These are phyloP conservation scores for Marchantia paleacea DNA, from an alignment of 225 moss, liverwort and hornwort species.

Conservation along the genomic window DNA sequence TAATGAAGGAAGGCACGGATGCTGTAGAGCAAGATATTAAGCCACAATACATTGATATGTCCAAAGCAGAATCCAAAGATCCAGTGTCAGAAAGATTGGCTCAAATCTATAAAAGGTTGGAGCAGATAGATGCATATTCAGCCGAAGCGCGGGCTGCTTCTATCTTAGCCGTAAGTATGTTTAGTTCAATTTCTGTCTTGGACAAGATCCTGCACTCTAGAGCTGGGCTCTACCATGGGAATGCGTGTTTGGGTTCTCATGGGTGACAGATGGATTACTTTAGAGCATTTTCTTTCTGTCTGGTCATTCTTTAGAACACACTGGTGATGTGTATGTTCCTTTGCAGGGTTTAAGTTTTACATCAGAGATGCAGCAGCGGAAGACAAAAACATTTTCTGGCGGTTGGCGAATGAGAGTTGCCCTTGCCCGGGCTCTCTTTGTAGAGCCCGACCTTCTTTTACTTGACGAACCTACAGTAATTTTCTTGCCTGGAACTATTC, in stretches of 20 bases:
- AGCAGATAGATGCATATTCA: slow-evolving; percentile 95
- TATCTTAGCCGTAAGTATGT: slow-evolving; percentile 75
- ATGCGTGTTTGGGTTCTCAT: not conserved
- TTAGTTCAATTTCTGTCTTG: not conserved
- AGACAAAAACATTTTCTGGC: slow-evolving; percentile 92
- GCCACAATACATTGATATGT: not conserved
- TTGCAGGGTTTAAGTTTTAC: slow-evolving; percentile 95
- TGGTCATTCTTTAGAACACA: not conserved
- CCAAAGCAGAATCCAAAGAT: slow-evolving; percentile 60
- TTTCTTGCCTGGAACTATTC: not conserved
- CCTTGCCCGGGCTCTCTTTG: slow-evolving; percentile 93
- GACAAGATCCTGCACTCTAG: not conserved
- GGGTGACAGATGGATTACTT: not conserved
- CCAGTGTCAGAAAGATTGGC: slow-evolving; percentile 72
- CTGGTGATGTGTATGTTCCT: not conserved
- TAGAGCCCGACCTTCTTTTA: slow-evolving; percentile 96
- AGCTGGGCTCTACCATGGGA: not conserved
- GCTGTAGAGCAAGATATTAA: slow-evolving; percentile 18
- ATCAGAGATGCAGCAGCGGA: slow-evolving; percentile 81
- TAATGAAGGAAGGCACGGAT: slow-evolving; percentile 11
- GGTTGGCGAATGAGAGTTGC: slow-evolving; percentile 99
- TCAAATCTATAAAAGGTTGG: slow-evolving; percentile 95
- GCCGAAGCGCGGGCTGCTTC: slow-evolving; percentile 94
- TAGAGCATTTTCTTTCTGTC: not conserved
- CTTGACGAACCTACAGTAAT: slow-evolving; percentile 97